Evolutionary conservation across 2,329 filamentous ascomycete species (phyloP).

Genomic region (Aspergillus clavatus): DNA sequence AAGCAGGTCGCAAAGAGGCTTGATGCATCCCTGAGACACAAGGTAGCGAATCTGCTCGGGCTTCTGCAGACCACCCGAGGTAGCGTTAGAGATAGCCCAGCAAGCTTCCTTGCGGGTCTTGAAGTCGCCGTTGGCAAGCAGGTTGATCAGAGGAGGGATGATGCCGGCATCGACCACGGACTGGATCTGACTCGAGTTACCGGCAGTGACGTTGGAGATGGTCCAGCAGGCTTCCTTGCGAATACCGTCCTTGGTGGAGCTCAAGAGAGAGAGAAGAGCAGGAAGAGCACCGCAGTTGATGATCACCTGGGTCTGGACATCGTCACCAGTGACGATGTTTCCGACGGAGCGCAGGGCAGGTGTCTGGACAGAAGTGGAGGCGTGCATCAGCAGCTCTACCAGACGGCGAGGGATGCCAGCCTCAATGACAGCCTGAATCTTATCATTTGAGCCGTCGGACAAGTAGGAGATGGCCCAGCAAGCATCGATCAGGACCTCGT

Average conservation of each 20-base stretch:
- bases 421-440: constrained; percentile 98
- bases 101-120: constrained; percentile 99
- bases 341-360: constrained; percentile 94
- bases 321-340: constrained; percentile 97
- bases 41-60: constrained; percentile 97
- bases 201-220: constrained; percentile 97
- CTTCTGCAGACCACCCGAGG: constrained; percentile 95
- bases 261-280: constrained; percentile 85
- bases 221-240: constrained; percentile 99
- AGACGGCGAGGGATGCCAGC: constrained; percentile 93
- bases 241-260: constrained; percentile 97
- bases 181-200: constrained; percentile 97
- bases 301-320: constrained; percentile 98
- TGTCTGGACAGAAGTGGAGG: constrained; percentile 96
- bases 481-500: constrained; percentile 96
- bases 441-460: constrained; percentile 96
- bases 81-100: constrained; percentile 99
- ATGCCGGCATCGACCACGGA: constrained; percentile 95
- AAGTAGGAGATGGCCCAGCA: constrained; percentile 99
- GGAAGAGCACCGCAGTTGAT: constrained; percentile 96
- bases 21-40: constrained; percentile 90
- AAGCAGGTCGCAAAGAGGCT: constrained; percentile 90
- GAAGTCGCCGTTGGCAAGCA: constrained; percentile 93
- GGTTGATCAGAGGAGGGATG: constrained; percentile 90
- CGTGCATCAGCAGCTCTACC: constrained; percentile 96